Evolutionary conservation across 148 eudicot genomes (phyloP).

Genomic region (Beta vulgaris): DNA sequence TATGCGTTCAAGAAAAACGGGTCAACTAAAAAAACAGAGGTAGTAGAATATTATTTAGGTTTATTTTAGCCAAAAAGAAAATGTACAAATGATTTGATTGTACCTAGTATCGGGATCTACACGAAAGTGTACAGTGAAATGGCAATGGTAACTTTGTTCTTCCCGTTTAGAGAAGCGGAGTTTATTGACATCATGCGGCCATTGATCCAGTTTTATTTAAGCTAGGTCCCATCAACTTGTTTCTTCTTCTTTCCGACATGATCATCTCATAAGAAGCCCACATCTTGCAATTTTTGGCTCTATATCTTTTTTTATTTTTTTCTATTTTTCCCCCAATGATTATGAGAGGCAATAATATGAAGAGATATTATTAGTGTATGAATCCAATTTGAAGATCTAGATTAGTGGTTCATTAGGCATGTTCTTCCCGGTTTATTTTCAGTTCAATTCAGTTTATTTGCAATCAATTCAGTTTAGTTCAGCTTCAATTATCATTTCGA

Average conservation of each 20-base stretch:
- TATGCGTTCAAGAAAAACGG: no score
- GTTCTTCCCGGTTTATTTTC: no score
- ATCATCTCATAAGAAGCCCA: constrained; percentile 13
- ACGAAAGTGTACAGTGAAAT: constrained; percentile 29
- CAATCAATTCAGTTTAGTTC: no score
- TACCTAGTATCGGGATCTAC: constrained; percentile 31
- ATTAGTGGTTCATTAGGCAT: no score
- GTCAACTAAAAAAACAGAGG: no score
- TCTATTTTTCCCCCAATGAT: neutral
- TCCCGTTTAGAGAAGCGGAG: neutral
- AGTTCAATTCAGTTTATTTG: no score
- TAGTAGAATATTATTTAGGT: no score
- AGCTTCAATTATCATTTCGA: no score
- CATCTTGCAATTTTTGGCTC: constrained; percentile 12
- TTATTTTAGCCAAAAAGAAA: neutral
- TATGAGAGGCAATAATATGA: neutral
- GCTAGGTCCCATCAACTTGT: constrained; percentile 12
- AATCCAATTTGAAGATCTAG: neutral
- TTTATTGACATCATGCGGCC: neutral
- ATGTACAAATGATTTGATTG: constrained; percentile 17
- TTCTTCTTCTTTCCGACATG: neutral
- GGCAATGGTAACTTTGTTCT: neutral
- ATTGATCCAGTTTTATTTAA: neutral
- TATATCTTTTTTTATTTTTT: neutral
- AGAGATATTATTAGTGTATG: neutral